Base-by-base conservation (phyloP, 768 basidiomycete species). In the Termitomyces sp. region DNA sequence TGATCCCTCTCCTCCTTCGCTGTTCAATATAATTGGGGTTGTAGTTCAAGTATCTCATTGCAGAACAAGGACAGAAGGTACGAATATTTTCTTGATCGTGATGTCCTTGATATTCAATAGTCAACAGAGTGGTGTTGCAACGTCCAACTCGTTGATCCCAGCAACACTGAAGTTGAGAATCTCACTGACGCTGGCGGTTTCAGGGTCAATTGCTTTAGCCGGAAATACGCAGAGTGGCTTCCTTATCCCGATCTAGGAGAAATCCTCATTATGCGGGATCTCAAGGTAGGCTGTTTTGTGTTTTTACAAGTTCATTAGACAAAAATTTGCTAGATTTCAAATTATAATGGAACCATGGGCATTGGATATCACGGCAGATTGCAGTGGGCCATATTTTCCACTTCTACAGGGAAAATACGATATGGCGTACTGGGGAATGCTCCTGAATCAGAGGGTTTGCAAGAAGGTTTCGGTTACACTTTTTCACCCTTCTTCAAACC, bases 321-420 rank as follows among this genome's bases (percentile, higher is more conserved):
- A 25, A 37, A 60, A 42, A 31, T 34, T 17, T 15, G 32, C 8
- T 17, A 84, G 83, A 63, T 76, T n/a, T 59, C 64, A 31, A 48
- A 66, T 3, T 80, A 68, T 53, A 43, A 72, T 3, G 76, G 76
- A 1, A 36, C 5, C 3, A 71, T 68, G n/a, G 82, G 79, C 17
- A 70, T 74, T 0, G 86, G 84, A 2, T 83, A 82, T 56, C 47
- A 71, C 32, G 76, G 82, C 65, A 77, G 71, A 61, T 68, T 86
- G 56, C 73, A 75, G 37, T 89, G 87, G 87, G 82, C 82, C 4
- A 74, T 84, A 36, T 88, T 81, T 55, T 77, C 81, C 40, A 73
- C 77, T 1, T 65, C 66, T 17, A 71, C 67, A 1, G 76, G 78
- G 29, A 70, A 71, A 53, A 64, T 78, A 36, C 73, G 73, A 31